A percentile compares a stretch with the other conserved stretches of the same genome.
phyloP scores from a whole-genome alignment of 108 stramenopile species.

The Parietichytrium sp. region DNA sequence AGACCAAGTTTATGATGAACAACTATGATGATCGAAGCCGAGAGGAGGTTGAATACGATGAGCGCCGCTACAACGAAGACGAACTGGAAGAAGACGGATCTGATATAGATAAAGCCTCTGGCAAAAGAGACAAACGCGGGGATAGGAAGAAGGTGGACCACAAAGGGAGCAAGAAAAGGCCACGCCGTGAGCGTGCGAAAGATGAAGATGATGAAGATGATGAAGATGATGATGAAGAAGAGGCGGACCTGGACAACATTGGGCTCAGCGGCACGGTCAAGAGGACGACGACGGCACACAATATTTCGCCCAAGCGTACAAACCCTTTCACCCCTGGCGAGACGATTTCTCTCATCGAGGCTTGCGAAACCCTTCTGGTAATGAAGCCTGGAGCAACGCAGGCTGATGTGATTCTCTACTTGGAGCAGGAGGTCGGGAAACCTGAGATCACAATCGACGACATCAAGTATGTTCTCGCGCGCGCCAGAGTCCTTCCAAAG shows the following conservation, averaged over 20 bases:
- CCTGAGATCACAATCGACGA: no score
- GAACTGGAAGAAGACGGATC: constrained; percentile 19
- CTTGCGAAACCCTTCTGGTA: no score
- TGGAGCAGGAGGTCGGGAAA: no score
- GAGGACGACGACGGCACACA: no score
- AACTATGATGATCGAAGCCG: constrained; percentile 30
- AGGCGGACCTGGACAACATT: constrained; percentile 28
- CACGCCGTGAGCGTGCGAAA: background rate
- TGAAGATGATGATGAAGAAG: background rate
- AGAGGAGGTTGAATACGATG: background rate
- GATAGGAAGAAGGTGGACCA: background rate
- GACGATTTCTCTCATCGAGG: no score
- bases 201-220: background rate
- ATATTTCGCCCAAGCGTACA: no score
- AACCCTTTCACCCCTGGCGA: no score
- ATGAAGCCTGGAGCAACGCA: no score
- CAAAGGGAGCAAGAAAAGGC: background rate
- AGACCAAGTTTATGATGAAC: constrained; percentile 7
- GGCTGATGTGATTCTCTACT: no score
- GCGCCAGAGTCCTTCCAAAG: no score
- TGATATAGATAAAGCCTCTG: background rate
- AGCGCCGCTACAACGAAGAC: background rate
- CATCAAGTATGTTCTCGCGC: no score
- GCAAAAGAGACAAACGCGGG: background rate
- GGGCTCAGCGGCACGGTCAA: constrained; percentile 16